Conservation (phyloP, 768 basidiomycete genomes). For the Rhizopogon vulgaris region DNA sequence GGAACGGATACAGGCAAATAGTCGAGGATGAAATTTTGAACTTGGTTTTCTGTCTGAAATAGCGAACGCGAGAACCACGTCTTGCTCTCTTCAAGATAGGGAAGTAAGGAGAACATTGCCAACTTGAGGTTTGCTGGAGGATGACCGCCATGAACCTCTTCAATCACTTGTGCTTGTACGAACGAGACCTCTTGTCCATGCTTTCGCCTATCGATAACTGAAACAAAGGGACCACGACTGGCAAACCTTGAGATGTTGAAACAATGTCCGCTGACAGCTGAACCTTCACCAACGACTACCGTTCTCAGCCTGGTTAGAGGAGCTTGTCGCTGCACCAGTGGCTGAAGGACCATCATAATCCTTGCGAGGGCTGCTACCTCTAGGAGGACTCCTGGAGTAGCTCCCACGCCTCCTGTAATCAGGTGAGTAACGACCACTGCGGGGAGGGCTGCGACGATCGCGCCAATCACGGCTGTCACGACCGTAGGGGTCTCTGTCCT, state of each 20-base stretch:
- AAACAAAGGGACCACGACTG: slow-evolving; percentile 20
- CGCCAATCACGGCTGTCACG: slow-evolving; percentile 73
- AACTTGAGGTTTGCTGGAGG: slow-evolving; percentile 36
- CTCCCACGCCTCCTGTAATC: slow-evolving; percentile 71
- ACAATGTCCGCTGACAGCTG: slow-evolving; percentile 8
- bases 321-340: slow-evolving; percentile 26
- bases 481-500: slow-evolving; percentile 58
- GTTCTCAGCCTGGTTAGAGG: slow-evolving; percentile 34
- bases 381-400: slow-evolving; percentile 75
- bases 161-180: slow-evolving; percentile 31
- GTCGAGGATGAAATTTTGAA: slow-evolving; percentile 57
- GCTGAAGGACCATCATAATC: slow-evolving; percentile 40
- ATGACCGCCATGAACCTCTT: slow-evolving; percentile 39
- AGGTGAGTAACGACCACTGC: slow-evolving; percentile 67
- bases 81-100: slow-evolving; percentile 38
- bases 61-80: slow-evolving; percentile 45
- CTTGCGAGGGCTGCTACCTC: slow-evolving; percentile 55
- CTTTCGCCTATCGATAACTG: slow-evolving; percentile 20
- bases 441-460: slow-evolving; percentile 70
- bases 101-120: slow-evolving; percentile 45
- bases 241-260: slow-evolving; percentile 6
- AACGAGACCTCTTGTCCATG: slow-evolving; percentile 39
- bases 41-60: slow-evolving; percentile 53
- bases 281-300: slow-evolving; percentile 57
- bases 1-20: slow-evolving; percentile 38